Evolutionary conservation across 2,329 filamentous ascomycete species (phyloP), one percentile per base, ranked within the genome.

Genomic region (Myriosclerotinia duriaeana): DNA sequence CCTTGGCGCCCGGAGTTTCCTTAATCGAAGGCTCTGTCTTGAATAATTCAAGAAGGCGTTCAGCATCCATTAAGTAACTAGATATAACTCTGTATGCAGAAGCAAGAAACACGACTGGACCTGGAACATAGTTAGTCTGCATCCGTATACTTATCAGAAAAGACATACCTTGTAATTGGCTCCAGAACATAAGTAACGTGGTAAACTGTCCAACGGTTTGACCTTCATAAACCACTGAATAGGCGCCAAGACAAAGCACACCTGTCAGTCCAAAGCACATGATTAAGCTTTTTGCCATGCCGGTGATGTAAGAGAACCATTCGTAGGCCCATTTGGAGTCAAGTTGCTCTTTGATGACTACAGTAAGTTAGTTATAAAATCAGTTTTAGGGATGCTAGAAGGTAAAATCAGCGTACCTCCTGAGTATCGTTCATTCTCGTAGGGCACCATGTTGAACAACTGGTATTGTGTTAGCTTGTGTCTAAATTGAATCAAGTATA

Each of bases 131-230:
- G 70, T 72, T 53, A 74, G 67, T 61, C 74, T 22, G 4, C 8
- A 26, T 38, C 4, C 8, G 36, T 17, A 50, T 22, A 12, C 14
- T 20, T n/a, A 56, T 48, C 34, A 59, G 67, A 67, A 11, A 73
- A 74, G 4, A 78, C 74, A 30, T 73, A 77, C 70, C 74, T 73
- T 73, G 80, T 69, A 85, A 68, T 75, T 82, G 76, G 72, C 78
- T 76, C 88, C 88, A 91, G 75, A 90, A 91, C 44, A 84, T 82
- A 20, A 89, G 79, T 36, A 91, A 76, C 22, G 87, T 87, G 5
- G 90, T 84, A 68, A 91, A 87, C 67, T 83, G 83, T 52, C 87
- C 87, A 15, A 88, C 78, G 0, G 82, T 79, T 54, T 80, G 81
- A 11, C 75, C 73, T 0, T 82, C 82, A 48, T 78, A 78, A 0